Evolutionary conservation across 768 basidiomycete species (phyloP).

Genomic region (Amanita subjunquillea): DNA sequence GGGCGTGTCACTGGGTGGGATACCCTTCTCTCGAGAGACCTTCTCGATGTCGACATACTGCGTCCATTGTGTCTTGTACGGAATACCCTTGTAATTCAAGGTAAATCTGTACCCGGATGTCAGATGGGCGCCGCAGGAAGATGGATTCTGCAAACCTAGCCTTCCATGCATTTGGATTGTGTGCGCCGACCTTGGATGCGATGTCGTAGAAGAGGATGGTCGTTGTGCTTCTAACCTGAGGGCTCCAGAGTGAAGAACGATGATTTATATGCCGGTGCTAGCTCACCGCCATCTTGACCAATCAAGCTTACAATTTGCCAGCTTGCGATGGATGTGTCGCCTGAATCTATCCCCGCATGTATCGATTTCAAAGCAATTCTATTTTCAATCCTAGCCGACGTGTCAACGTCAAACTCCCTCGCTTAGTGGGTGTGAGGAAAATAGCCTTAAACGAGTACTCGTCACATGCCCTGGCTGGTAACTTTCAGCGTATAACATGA

Average conservation of each 20-base stretch:
- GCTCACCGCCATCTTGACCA: too few species aligned
- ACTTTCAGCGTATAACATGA: too few species aligned
- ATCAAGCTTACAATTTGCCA: too few species aligned
- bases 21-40: conserved; percentile 18
- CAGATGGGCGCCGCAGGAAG: not conserved
- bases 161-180: conserved; percentile 39
- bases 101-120: conserved; percentile 6
- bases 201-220: conserved; percentile 34
- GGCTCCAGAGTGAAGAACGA: not conserved
- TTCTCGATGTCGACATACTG: conserved; percentile 30
- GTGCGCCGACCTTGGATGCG: conserved; percentile 21
- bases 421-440: too few species aligned
- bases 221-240: not conserved
- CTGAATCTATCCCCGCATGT: too few species aligned
- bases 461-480: too few species aligned
- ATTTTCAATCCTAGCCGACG: too few species aligned
- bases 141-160: conserved; percentile 19
- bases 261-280: not conserved
- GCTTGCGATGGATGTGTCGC: too few species aligned
- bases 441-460: too few species aligned
- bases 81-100: conserved; percentile 11
- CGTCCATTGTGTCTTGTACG: conserved; percentile 31
- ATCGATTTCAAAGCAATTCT: too few species aligned
- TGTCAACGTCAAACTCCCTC: too few species aligned
- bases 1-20: conserved; percentile 12